Base-by-base conservation (phyloP, 148 eudicot genomes). In the Silene latifolia region DNA sequence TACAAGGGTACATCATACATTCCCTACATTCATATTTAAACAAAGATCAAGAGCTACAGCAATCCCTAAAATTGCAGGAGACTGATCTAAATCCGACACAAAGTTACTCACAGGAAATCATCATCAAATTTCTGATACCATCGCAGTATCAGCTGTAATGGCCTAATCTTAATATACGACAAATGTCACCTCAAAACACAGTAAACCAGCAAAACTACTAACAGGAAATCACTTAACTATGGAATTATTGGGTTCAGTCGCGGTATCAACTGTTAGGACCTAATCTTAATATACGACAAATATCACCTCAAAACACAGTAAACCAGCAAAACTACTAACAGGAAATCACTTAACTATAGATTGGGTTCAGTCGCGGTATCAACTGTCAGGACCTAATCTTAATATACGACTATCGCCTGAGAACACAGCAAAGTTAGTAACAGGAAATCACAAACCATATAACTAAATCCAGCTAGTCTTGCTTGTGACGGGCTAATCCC, bases 41-140 rank as follows among this genome's bases (percentile, higher is more conserved):
- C 17, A 25, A 21, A 69, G 58, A 48, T 48, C 59, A 21, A 23
- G 5, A 48, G 15, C 19, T 18, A 4, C 58, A 10, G 29, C 56
- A 48, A 21, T 12, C 72, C 58, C 62, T 24, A 1, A 21, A 47
- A 48, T 8, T 29, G 1, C n/a, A 48, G 19, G 32, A 48, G 57
- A 69, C 20, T 17, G 10, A 69, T 69, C 32, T 21, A 21, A 69
- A 42, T 14, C 54, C 24, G 9, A 48, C 44, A 39, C 35, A 69
- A 47, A 47, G 72, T 29, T 65, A 65, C 69, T 65, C 15, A n/a
- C n/a, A 65, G 35, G 18, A 65, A 65, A 39, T 20, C 8, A 39
- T 20, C 8, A 27, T 27, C 29, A 27, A 27, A 27, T 27, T 1
- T 27, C 29, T 27, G 29, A 27, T 27, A 27, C 29, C 29, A 27